Percentiles rank a stretch among this genome's conserved stretches.
phyloP scores from a whole-genome alignment of 2,329 filamentous ascomycete genomes.

The Acrocalymma vagum region DNA sequence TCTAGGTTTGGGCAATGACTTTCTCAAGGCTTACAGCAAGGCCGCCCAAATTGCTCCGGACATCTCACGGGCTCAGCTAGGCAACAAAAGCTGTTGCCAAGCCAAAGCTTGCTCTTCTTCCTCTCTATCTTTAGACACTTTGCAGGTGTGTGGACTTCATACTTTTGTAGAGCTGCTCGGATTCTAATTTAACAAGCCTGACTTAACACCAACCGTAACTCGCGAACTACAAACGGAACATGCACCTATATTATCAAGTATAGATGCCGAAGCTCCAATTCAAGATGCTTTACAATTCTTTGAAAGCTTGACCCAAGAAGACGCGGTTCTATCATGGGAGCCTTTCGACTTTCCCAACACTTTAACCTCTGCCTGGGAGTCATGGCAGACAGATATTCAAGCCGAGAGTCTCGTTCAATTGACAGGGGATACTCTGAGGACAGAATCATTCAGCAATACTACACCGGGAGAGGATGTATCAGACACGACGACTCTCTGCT shows the following conservation, averaged over 20 bases:
- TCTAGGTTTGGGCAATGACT: conserved; percentile 17
- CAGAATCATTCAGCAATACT: conserved; percentile 8
- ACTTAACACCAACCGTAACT: conserved; percentile 3
- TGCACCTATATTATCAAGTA: conserved; percentile 2
- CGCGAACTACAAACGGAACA: conserved; percentile 5
- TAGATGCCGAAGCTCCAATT: conserved; percentile 2
- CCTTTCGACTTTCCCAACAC: conserved; percentile 4
- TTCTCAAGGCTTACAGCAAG: conserved; percentile 17
- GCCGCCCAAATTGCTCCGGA: conserved; percentile 13
- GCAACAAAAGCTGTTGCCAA: conserved; percentile 1
- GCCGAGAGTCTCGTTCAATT: conserved; percentile 2
- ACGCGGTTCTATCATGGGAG: conserved; percentile 7
- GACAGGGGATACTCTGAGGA: conserved; percentile 4
- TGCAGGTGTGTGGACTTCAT: conserved; percentile 8
- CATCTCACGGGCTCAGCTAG: conserved; percentile 4
- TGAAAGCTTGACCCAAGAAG: conserved; percentile 8
- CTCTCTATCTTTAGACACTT: conserved; percentile 1
- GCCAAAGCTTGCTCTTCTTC: conserved; percentile 4
- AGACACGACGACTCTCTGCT: conserved; percentile 25
- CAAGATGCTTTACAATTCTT: conserved; percentile 5
- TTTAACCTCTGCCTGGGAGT: conserved; percentile 2
- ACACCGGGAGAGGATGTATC: conserved; percentile 8
- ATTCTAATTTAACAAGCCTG: conserved; percentile 6
- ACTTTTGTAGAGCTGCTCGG: conserved; percentile 1
- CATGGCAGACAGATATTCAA: conserved; percentile 4